Conservation (phyloP, 2,329 filamentous ascomycete species). For the Fusarium sp. region DNA sequence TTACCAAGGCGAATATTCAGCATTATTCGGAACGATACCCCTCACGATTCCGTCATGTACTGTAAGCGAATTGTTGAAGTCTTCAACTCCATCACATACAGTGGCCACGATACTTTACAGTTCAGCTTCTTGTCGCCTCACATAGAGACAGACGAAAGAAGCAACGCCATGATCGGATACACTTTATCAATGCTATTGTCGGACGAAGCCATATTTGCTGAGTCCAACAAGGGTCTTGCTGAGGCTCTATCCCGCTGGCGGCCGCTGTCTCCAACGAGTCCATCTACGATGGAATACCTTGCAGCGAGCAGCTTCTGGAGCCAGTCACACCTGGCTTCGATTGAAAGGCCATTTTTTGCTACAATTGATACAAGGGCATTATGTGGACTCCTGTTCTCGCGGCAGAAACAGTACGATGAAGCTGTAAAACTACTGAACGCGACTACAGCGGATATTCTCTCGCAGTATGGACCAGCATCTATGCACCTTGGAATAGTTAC, state of each 20-base stretch:
- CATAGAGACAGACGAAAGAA: neutral
- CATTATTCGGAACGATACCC: too few species aligned
- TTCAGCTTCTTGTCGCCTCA: neutral
- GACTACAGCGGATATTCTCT: too few species aligned
- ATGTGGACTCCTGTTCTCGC: too few species aligned
- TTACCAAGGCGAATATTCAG: neutral
- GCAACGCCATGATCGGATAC: neutral
- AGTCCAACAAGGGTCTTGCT: too few species aligned
- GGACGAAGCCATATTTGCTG: neutral
- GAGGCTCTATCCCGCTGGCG: neutral
- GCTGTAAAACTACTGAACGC: too few species aligned
- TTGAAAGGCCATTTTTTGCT: neutral
- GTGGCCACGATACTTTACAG: neutral
- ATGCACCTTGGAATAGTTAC: neutral
- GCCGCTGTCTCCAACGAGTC: accelerated
- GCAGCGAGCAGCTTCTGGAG: neutral
- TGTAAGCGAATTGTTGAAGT: neutral
- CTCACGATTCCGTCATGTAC: neutral
- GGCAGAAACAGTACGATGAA: too few species aligned
- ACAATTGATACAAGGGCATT: neutral
- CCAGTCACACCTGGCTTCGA: neutral
- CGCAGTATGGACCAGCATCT: neutral
- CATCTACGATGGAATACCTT: neutral
- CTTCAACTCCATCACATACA: too few species aligned
- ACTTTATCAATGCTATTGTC: neutral